A percentile compares a stretch with the other conserved stretches of the same genome.
phyloP scores from a whole-genome alignment of 306 rosid species.

The Mucuna pruriens region DNA sequence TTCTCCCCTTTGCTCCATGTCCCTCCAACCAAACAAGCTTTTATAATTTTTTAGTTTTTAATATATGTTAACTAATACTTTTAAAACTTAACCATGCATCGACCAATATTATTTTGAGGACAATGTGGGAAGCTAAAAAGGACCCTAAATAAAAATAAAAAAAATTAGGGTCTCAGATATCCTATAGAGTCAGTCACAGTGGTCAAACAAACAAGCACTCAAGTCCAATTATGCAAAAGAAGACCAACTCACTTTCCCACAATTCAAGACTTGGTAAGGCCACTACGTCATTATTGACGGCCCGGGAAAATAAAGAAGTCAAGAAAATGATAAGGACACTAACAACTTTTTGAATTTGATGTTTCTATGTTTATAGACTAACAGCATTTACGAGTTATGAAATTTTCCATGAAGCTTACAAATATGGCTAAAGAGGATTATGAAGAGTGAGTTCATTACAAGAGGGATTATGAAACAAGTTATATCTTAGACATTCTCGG shows the following conservation, averaged over 20 bases:
- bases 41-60: no score
- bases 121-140: no score
- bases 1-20: no score
- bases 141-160: no score
- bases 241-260: background rate
- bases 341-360: background rate
- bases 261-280: background rate
- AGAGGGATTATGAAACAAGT: background rate
- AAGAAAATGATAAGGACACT: background rate
- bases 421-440: background rate
- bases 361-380: background rate
- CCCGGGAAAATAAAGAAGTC: background rate
- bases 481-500: slow-evolving; percentile 51
- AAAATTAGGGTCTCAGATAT: no score
- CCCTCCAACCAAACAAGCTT: no score
- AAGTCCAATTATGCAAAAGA: background rate
- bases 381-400: background rate
- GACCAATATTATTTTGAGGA: no score
- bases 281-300: background rate
- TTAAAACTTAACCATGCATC: no score
- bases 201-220: background rate
- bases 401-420: background rate
- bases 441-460: background rate
- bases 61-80: no score
- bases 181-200: no score